Evolutionary conservation across 805 yeast genomes (phyloP), one percentile per base, ranked within the genome.

Genomic region (Maudiozyma turicensis): DNA sequence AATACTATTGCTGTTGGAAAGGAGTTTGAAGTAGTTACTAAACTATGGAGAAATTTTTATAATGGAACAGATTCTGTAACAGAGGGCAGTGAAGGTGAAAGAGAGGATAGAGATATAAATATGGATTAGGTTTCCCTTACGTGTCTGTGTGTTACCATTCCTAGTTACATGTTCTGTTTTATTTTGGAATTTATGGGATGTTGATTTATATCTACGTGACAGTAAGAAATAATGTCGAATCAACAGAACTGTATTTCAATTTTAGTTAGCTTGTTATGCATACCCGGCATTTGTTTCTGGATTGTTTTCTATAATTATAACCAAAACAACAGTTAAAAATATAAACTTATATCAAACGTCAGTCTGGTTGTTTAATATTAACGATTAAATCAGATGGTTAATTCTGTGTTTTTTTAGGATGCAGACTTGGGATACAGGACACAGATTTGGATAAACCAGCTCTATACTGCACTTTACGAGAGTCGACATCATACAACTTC

Each of bases 1-100:
- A 80, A 78, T 41, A 76, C 81, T 2, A 74, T 83, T 13, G 82
- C 84, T 26, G 86, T 85, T 3, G 90, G 93, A 1, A 80, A 80
- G 58, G 90, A 83, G 51, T 85, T 84, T 57, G 86, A 84, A 50
- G 76, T 77, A 46, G 86, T 84, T 13, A 76, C 89, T 3, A 67
- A 73, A n/a, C 68, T 84, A 35, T 85, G 95, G 95, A 69, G 74
- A 34, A 74, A 74, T 37, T 84, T 84, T 58, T 83, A 84, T 56
- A 77, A 78, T 58, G 80, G 80, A 0, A 45, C 72, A 20, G 68
- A 58, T 32, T 44, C 51, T 14, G 35, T 48, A 6, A 31, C 28
- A 20, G 14, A 43, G 14, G 50, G 49, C 13, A 53, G 46, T 35
- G 48, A 48, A 20, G 44, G 37, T 30, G 49, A 40, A 28, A 37